Evolutionary conservation across 2,329 filamentous ascomycete species (phyloP), one percentile per base, ranked within the genome.

Genomic region (Aspergillus tubingensis): DNA sequence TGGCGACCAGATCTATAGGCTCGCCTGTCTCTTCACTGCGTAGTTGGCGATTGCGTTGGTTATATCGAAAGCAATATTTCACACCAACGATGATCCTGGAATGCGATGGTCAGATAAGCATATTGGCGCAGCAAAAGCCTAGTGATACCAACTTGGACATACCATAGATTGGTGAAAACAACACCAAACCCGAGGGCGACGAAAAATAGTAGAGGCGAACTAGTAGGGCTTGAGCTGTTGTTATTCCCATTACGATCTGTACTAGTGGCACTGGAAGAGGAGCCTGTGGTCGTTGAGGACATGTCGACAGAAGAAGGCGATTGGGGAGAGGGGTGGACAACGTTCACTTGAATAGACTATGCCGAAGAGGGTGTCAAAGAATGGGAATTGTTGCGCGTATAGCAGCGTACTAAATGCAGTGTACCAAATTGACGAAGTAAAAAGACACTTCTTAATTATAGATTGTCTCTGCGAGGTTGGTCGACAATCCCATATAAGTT

Each of bases 11-110:
- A 64, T 92, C 92, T 71, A 99, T 96, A 6, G 90, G 91, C 64
- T 97, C 93, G 74, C 91, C 90, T 67, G 93, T 91, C 69, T 92
- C 91, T 66, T 91, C 81, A 79, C 85, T 80, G 69, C 91, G 88
- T 71, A 92, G 80, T 62, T 89, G 88, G 54, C 95, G 89, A 73
- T 96, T 96, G 61, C 95, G 89, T 68, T 95, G 93, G 77, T 98
- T 98, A 77, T 99, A 98, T 69, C 95, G 86, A 79, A 99, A 99
- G 80, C 95, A 99, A 78, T 99, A 99, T 80, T 99, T 99, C 63
- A 99, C 95, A 68, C 95, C 95, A 62, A 99, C 95, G 70, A 99
- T 99, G 71, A 99, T 99, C 95, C 95, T 99, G 71, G 56, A 15
- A n/a, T 21, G 4, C 15, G 8, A 32, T 32, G 25, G 15, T 52